These are phyloP conservation scores for Aspergillus sojae DNA, from an alignment of 2,329 filamentous ascomycete genomes.

Conservation along the genomic window DNA sequence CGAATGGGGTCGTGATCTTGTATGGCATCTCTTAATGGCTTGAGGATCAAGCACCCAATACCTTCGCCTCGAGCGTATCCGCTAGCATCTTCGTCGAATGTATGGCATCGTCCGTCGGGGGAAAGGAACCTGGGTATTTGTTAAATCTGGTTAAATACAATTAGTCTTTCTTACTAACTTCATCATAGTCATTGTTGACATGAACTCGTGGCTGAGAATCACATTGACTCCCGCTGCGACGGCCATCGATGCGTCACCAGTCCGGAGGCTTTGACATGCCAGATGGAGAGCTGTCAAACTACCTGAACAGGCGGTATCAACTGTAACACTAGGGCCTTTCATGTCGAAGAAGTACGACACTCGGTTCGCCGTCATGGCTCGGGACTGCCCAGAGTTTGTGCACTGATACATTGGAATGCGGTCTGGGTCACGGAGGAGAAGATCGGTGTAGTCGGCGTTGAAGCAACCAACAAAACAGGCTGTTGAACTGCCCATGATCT, in stretches of 20 bases:
- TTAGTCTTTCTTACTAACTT: slow-evolving; percentile 8
- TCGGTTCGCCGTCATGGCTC: slow-evolving; percentile 32
- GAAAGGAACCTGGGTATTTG: slow-evolving; percentile 26
- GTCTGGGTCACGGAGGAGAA: slow-evolving; percentile 33
- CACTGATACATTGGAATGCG: slow-evolving; percentile 29
- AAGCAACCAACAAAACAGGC: slow-evolving; percentile 34
- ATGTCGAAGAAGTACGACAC: slow-evolving; percentile 33
- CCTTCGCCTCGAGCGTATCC: slow-evolving; percentile 54
- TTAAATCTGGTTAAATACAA: background rate
- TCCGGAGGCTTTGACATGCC: slow-evolving; percentile 32
- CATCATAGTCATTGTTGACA: slow-evolving; percentile 26
- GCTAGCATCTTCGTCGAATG: slow-evolving; percentile 44
- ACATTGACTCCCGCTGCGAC: slow-evolving; percentile 31
- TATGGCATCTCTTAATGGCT: slow-evolving; percentile 46
- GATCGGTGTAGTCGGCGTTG: slow-evolving; percentile 33
- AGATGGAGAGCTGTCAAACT: slow-evolving; percentile 37
- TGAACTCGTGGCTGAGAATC: slow-evolving; percentile 31
- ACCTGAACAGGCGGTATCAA: slow-evolving; percentile 40
- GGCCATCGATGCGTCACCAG: slow-evolving; percentile 26
- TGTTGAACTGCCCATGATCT: slow-evolving; percentile 29
- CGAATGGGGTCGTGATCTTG: slow-evolving; percentile 47
- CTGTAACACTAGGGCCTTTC: slow-evolving; percentile 33
- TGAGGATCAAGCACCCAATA: slow-evolving; percentile 45
- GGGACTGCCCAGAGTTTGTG: slow-evolving; percentile 30
- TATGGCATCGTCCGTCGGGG: slow-evolving; percentile 32